Conservation (phyloP, 2,329 filamentous ascomycete species). For the Epichloe scottii region DNA sequence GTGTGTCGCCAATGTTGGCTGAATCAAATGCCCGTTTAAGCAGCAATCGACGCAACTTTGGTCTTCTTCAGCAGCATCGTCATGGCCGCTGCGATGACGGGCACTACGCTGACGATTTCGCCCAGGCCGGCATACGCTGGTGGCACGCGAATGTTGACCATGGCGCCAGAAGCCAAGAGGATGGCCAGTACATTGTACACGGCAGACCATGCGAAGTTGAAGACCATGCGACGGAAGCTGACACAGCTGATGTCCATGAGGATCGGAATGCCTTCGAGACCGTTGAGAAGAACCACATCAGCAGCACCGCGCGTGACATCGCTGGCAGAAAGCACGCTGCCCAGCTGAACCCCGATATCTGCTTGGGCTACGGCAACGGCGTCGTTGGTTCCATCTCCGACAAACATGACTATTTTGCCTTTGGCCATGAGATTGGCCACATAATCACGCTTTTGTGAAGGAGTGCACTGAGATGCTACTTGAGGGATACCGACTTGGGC, state of each 20-base stretch:
- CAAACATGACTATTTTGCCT: slow-evolving; percentile 36
- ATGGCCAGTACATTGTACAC: slow-evolving; percentile 52
- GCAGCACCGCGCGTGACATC: slow-evolving; percentile 44
- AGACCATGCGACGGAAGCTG: slow-evolving; percentile 30
- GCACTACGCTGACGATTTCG: slow-evolving; percentile 52
- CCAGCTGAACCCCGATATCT: slow-evolving; percentile 46
- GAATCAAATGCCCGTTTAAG: neutral
- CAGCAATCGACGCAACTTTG: neutral
- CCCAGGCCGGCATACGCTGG: slow-evolving; percentile 44
- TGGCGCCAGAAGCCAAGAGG: slow-evolving; percentile 44
- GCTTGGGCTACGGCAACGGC: slow-evolving; percentile 48
- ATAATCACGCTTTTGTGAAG: slow-evolving; percentile 42
- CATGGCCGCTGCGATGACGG: slow-evolving; percentile 35
- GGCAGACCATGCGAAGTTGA: slow-evolving; percentile 52
- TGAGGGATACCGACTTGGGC: slow-evolving; percentile 27
- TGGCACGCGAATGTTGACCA: slow-evolving; percentile 39
- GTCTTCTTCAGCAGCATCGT: slow-evolving; percentile 17
- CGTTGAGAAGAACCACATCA: slow-evolving; percentile 43
- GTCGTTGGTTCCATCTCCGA: slow-evolving; percentile 54
- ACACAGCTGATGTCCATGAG: slow-evolving; percentile 34
- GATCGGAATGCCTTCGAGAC: slow-evolving; percentile 36
- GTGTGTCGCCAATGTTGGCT: neutral
- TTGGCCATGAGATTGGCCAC: slow-evolving; percentile 25
- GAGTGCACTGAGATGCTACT: slow-evolving; percentile 32
- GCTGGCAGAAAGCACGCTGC: slow-evolving; percentile 27